These are phyloP conservation scores for Pseudogymnoascus sp. DNA, from an alignment of 2,329 filamentous ascomycete species.

Conservation along the genomic window DNA sequence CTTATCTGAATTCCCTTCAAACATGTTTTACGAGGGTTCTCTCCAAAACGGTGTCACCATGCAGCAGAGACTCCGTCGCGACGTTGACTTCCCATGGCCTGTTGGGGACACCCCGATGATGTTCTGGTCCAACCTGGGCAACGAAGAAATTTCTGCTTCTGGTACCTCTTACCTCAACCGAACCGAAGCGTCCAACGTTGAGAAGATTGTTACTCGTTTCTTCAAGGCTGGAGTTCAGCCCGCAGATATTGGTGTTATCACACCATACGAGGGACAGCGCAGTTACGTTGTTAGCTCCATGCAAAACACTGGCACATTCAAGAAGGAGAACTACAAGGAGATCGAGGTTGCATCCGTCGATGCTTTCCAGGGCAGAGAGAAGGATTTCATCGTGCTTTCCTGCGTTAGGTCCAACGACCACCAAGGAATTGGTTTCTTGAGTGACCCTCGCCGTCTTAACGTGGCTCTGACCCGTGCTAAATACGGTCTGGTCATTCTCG, in stretches of 20 bases:
- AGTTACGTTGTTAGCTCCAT: slow-evolving; percentile 99
- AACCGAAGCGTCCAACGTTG: slow-evolving; percentile 92
- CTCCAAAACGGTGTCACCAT: slow-evolving; percentile 94
- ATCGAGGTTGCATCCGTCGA: slow-evolving; percentile 97
- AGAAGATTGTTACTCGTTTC: slow-evolving; percentile 97
- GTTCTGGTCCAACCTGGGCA: slow-evolving; percentile 98
- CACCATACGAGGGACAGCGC: slow-evolving; percentile 94
- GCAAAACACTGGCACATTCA: slow-evolving; percentile 94
- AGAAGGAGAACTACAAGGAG: slow-evolving; percentile 97
- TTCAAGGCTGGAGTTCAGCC: slow-evolving; percentile 98
- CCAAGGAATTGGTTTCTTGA: slow-evolving; percentile 97
- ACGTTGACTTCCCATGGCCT: slow-evolving; percentile 98
- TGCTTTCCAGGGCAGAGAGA: slow-evolving; percentile 97
- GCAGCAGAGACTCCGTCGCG: slow-evolving; percentile 76
- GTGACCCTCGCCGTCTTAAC: slow-evolving; percentile 92
- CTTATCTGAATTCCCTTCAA: slow-evolving; percentile 92
- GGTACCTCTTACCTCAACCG: slow-evolving; percentile 97
- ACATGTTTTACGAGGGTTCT: slow-evolving; percentile 99
- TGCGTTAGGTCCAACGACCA: slow-evolving; percentile 98
- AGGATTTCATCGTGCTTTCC: slow-evolving; percentile 96
- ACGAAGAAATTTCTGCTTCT: slow-evolving; percentile 95
- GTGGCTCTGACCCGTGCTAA: slow-evolving; percentile 95
- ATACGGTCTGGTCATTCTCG: slow-evolving; percentile 91
- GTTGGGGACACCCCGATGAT: slow-evolving; percentile 94
- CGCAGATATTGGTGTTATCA: slow-evolving; percentile 91